Evolutionary conservation across 73 alveolate genomes (phyloP).

Genomic region (Tetrahymena malaccensis): DNA sequence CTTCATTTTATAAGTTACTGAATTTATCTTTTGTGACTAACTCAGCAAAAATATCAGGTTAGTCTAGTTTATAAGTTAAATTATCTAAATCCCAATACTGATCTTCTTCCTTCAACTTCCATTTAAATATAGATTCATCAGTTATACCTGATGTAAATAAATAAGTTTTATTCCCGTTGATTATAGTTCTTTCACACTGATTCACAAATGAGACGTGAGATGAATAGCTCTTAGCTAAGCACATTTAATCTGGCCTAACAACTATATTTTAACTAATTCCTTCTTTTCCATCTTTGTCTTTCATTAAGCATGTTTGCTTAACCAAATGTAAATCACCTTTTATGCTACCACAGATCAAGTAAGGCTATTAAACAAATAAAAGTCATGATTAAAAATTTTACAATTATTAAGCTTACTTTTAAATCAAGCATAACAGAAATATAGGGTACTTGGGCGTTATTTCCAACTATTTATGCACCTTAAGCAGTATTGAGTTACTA

Average conservation of each 20-base stretch:
- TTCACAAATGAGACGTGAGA: constrained; percentile 39
- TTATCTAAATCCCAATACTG: constrained; percentile 61
- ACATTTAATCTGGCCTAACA: constrained; percentile 1
- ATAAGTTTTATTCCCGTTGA: constrained; percentile 13
- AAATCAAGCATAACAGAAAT: constrained; percentile 36
- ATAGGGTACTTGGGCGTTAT: background rate
- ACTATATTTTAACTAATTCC: background rate
- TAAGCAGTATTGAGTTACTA: background rate
- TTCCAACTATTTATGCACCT: background rate
- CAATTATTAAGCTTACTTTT: background rate
- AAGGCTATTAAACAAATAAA: background rate
- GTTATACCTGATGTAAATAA: constrained; percentile 29
- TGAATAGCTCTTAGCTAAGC: constrained; percentile 33
- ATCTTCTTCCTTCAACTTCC: constrained; percentile 38
- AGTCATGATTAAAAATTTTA: background rate
- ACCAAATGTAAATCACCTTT: constrained; percentile 42
- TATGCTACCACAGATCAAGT: constrained; percentile 29
- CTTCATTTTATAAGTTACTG: constrained; percentile 46
- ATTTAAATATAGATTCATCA: constrained; percentile 37
- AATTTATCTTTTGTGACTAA: constrained; percentile 54
- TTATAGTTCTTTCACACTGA: constrained; percentile 6
- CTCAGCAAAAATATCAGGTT: constrained; percentile 68
- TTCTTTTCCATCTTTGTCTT: constrained; percentile 24
- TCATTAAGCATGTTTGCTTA: constrained; percentile 14
- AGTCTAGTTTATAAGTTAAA: constrained; percentile 62